Base-by-base conservation (phyloP, 768 basidiomycete genomes). In the Tulasnella sp. region DNA sequence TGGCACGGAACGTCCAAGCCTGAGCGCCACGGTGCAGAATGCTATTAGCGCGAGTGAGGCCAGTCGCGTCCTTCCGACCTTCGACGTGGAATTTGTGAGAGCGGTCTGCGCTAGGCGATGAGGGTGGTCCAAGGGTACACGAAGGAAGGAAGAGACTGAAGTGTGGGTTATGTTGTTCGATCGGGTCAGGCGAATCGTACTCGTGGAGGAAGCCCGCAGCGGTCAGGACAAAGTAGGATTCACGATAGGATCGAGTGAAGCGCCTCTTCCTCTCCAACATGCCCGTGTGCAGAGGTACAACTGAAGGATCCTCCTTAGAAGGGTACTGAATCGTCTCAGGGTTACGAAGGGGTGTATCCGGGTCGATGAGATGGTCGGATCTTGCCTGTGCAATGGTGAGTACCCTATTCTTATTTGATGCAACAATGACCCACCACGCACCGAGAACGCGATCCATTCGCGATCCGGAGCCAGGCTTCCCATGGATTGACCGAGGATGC, bases 51-150 rank as follows among this genome's bases (percentile, higher is more conserved):
- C 69, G 30, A 61, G 60, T 56, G 64, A 78, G 67, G 66, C 88
- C 90, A 4, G 74, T 79, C 0, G 89, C 91, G 64, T 93, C 85
- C 70, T 86, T 91, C 64, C 84, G 76, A 8, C 86, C 88, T 72
- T 99, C 96, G 67, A 99, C 91, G 73, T 96, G 92, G 80, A 99
- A 99, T 73, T 96, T 97, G 77, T 98, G 87, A 17, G 82, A 82
- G 59, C 80, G 80, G 3, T 85, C 78, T 38, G 75, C 75, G n/a
- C 70, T 72, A 0, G 79, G 71, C 2, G 81, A 67, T 1, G 86
- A 85, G 2, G 95, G 88, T 1, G 96, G 95, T 30, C 96, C 96
- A 42, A 98, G 83, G 0, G 94, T 98, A 73, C 96, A 98, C 48
- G 85, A 81, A 1, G 96, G 95, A 1, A 98, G 78, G 81, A 98